Evolutionary conservation across 2,329 filamentous ascomycete genomes (phyloP).

Genomic region (Byssothecium circinans): DNA sequence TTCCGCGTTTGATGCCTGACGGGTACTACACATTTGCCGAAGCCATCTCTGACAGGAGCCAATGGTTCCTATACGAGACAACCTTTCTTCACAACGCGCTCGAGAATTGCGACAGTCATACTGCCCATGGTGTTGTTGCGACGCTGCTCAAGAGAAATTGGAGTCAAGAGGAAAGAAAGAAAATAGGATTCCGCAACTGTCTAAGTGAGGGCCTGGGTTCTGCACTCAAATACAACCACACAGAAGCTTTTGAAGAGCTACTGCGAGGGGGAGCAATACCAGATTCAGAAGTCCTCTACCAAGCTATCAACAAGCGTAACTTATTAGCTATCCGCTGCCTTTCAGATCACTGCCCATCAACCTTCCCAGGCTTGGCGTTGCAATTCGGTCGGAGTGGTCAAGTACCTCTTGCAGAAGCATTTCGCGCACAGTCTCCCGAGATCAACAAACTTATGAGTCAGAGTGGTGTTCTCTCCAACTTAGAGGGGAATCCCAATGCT

Average conservation of each 20-base stretch:
- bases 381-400: no score
- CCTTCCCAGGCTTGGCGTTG: no score
- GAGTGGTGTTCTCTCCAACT: not conserved
- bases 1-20: not conserved
- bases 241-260: not conserved
- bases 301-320: not conserved
- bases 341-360: not conserved
- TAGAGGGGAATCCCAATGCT: not conserved
- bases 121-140: not conserved
- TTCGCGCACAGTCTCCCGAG: not conserved
- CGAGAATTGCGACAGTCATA: not conserved
- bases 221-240: not conserved
- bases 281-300: not conserved
- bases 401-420: not conserved
- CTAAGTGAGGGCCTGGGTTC: not conserved
- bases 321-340: not conserved
- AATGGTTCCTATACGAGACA: no score
- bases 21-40: not conserved
- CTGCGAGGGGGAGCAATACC: not conserved
- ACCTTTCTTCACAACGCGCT: no score
- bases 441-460: not conserved
- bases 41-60: no score
- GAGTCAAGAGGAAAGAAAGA: not conserved
- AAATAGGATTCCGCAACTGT: not conserved
- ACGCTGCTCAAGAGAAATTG: not conserved